Evolutionary conservation across 2,329 filamentous ascomycete species (phyloP).

Genomic region (Colletotrichum abscissum): DNA sequence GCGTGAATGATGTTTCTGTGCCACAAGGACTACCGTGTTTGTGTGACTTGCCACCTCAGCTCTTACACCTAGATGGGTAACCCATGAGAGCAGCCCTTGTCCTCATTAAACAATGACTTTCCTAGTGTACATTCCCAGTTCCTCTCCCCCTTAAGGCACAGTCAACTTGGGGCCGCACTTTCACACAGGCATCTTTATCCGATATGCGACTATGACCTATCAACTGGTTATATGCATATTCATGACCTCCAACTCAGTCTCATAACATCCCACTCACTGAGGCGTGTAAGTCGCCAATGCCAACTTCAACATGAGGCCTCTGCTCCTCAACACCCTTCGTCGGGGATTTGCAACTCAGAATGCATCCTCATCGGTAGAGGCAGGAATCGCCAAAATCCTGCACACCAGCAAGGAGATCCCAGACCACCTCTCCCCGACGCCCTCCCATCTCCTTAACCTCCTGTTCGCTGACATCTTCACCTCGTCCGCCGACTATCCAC

Average conservation of each 20-base stretch:
- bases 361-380: slow-evolving; percentile 1
- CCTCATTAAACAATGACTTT: background rate
- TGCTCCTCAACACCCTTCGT: background rate
- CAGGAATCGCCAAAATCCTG: slow-evolving; percentile 21
- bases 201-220: slow-evolving; percentile 8
- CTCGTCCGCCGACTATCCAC: slow-evolving; percentile 24
- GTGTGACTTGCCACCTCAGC: background rate
- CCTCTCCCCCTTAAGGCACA: background rate
- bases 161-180: background rate
- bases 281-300: slow-evolving; percentile 24
- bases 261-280: background rate
- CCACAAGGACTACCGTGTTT: background rate
- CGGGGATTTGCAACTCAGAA: slow-evolving; percentile 17
- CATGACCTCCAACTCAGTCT: background rate
- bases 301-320: slow-evolving; percentile 11
- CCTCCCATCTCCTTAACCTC: slow-evolving; percentile 73
- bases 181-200: background rate
- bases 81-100: background rate
- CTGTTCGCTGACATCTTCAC: slow-evolving; percentile 67
- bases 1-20: background rate
- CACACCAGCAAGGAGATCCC: slow-evolving; percentile 47
- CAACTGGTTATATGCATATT: background rate
- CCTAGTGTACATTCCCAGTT: background rate
- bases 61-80: background rate
- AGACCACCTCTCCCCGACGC: slow-evolving; percentile 65